Base-by-base conservation (phyloP, 1,284 basidiomycete species). In the Porodaedalea pini region DNA sequence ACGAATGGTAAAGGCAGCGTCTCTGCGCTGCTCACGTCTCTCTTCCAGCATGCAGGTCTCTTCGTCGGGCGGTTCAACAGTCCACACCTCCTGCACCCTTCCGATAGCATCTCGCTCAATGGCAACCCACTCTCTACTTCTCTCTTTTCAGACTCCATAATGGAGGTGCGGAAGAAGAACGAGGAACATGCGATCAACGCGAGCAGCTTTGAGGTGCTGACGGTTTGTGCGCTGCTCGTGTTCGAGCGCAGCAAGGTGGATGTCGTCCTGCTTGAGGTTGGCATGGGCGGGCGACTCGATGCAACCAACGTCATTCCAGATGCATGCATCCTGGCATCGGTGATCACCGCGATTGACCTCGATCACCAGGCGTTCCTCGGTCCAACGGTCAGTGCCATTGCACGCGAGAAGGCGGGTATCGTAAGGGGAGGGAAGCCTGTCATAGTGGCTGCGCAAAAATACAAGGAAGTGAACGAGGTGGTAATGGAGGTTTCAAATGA, bases 1-100 rank as follows among this genome's bases (percentile, higher is more conserved):
- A 99, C 97, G 0, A 99, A 99, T 72, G 96, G 96, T 29, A 99
- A 99, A 72, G 97, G 97, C 27, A 94, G 90, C 59, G 92, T 95
- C 8, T 88, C 92, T 6, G 87, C 89, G 1, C 77, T 95, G 52
- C 73, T 98, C 11, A 84, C 92, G 3, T 90, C 89, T 17, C 86
- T 94, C 62, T 73, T 98, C 13, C 68, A 68, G 1, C 69, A 76
- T 8, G 72, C 75, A 2, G 68, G 73, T 2, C 65, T 79, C 27
- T 75, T 77, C 13, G 83, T 92, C 2, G 96, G 90, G 2, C 80
- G 91, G 31, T 99, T 94, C 79, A 98, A 96, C 71, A 92, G 86
- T 63, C 97, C 97, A 0, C 95, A 98, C 69, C 85, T 99, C 4
- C 71, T 95, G 57, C 79, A 86, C 21, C 75, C 90, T 5, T 74